Percentiles rank a stretch among this genome's conserved stretches.
phyloP scores from a whole-genome alignment of 306 rosid species.

The Gleditsia sinensis region DNA sequence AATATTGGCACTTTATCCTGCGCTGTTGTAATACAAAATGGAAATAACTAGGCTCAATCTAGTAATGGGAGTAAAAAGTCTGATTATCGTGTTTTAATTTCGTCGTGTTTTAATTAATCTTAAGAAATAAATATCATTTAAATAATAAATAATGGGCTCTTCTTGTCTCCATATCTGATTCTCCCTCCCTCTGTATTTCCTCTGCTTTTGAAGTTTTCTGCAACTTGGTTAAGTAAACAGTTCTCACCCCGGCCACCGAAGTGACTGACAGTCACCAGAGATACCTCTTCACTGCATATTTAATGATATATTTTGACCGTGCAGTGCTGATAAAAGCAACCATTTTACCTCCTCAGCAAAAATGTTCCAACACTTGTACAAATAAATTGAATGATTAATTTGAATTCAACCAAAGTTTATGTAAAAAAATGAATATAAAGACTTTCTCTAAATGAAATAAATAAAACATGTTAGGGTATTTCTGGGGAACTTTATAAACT shows the following conservation, averaged over 20 bases:
- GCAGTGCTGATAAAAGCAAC: neutral
- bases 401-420: too few relatives aligned
- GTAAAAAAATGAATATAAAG: neutral
- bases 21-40: neutral
- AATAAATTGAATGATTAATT: too few relatives aligned
- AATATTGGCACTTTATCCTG: neutral
- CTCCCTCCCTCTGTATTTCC: neutral
- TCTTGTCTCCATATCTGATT: neutral
- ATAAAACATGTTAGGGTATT: too few relatives aligned
- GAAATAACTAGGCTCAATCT: neutral
- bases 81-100: neutral
- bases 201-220: neutral
- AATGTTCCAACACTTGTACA: neutral
- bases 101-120: neutral
- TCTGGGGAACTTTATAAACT: too few relatives aligned
- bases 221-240: neutral
- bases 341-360: neutral
- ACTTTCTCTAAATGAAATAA: too few relatives aligned
- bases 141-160: neutral
- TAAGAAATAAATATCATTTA: too few relatives aligned
- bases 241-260: too few relatives aligned
- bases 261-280: too few relatives aligned
- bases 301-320: neutral
- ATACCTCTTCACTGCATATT: too few relatives aligned
- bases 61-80: neutral